phyloP scores from a whole-genome alignment of 768 basidiomycete species.

The Amanita rimosa region DNA sequence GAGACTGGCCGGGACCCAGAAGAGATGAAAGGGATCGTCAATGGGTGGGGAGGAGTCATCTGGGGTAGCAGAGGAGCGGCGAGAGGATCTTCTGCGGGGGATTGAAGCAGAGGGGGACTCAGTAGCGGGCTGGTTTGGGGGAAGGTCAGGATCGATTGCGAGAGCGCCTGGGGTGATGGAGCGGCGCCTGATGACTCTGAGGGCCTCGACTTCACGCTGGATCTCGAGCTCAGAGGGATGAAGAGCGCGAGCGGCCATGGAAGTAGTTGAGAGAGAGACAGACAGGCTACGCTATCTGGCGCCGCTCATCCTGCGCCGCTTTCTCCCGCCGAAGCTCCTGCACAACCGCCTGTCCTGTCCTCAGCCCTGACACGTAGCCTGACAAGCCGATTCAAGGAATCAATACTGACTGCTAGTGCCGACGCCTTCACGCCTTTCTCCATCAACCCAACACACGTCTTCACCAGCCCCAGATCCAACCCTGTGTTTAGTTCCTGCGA shows the following conservation, averaged over 20 bases:
- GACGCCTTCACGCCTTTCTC: constrained; percentile 90
- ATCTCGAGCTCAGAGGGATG: constrained; percentile 82
- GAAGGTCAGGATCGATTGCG: constrained; percentile 82
- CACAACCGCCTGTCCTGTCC: constrained; percentile 56
- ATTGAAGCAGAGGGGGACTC: constrained; percentile 17
- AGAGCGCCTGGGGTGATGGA: constrained; percentile 78
- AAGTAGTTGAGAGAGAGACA: constrained; percentile 2
- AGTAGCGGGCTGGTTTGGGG: constrained; percentile 53
- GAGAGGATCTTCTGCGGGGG: constrained; percentile 16
- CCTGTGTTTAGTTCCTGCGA: constrained; percentile 83
- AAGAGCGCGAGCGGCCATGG: constrained; percentile 36
- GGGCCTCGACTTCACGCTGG: constrained; percentile 75
- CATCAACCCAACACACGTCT: constrained; percentile 85
- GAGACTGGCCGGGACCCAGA: constrained; percentile 96
- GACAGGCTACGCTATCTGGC: background rate
- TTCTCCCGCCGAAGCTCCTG: constrained; percentile 75
- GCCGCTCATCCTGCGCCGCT: constrained; percentile 14
- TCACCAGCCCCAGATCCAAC: constrained; percentile 85
- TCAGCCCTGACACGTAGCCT: constrained; percentile 9
- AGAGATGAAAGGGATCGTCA: constrained; percentile 83
- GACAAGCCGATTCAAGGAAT: background rate
- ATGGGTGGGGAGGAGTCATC: constrained; percentile 21
- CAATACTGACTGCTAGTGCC: constrained; percentile 61
- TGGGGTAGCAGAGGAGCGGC: constrained; percentile 11
- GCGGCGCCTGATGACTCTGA: constrained; percentile 74